A percentile compares a stretch with the other conserved stretches of the same genome.
Conservation (phyloP, 345 rosid species). For the Salix udensis region DNA sequence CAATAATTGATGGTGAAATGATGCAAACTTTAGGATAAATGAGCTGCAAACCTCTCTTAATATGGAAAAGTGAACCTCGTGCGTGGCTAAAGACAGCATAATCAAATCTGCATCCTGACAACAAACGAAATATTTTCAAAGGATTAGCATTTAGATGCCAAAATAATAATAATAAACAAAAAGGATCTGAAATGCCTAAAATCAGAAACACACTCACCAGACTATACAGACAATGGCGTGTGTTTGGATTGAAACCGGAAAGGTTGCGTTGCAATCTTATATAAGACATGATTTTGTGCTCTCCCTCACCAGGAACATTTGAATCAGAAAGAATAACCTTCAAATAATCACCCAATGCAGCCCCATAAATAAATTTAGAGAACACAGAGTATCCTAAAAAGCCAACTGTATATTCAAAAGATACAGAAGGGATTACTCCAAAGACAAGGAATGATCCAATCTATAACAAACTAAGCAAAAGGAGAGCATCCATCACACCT, state of each 20-base stretch:
- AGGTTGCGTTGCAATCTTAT: slow-evolving; percentile 79
- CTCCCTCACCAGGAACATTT: slow-evolving; percentile 97
- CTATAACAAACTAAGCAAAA: slow-evolving; percentile 27
- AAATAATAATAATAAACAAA: neutral
- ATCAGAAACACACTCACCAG: slow-evolving; percentile 50
- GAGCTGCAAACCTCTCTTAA: slow-evolving; percentile 73
- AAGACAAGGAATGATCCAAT: slow-evolving; percentile 46
- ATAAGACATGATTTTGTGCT: slow-evolving; percentile 95
- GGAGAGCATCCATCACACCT: slow-evolving; percentile 53
- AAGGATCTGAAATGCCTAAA: neutral
- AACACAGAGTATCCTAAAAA: slow-evolving; percentile 50
- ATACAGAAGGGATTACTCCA: slow-evolving; percentile 54
- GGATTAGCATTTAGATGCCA: neutral
- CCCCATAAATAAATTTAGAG: slow-evolving; percentile 57
- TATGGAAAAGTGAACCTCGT: slow-evolving; percentile 96
- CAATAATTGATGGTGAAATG: neutral
- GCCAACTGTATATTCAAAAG: slow-evolving; percentile 30
- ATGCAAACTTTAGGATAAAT: slow-evolving; percentile 10
- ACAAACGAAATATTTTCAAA: slow-evolving; percentile 7
- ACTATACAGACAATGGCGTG: slow-evolving; percentile 88
- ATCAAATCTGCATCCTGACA: slow-evolving; percentile 96
- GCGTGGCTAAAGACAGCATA: slow-evolving; percentile 93
- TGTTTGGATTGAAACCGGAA: slow-evolving; percentile 89
- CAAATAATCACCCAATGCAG: slow-evolving; percentile 60
- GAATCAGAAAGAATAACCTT: slow-evolving; percentile 99